Conservation (phyloP, 306 rosid genomes). For the Vigna radiata region DNA sequence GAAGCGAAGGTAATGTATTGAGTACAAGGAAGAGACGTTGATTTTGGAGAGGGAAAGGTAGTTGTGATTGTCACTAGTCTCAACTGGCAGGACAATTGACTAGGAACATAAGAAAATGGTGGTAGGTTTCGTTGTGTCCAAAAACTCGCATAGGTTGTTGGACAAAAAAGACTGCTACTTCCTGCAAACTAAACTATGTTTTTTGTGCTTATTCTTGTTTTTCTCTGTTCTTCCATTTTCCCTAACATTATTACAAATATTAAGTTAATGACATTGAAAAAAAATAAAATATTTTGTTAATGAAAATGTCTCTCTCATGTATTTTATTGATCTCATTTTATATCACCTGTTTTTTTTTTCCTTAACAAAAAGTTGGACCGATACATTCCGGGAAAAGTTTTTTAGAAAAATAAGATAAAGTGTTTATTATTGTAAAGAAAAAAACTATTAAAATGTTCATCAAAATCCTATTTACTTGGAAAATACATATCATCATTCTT, state of each 20-base stretch:
- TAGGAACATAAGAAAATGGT: conserved; percentile 25
- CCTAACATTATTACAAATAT: neutral
- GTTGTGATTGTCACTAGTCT: conserved; percentile 3
- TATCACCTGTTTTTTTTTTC: too few species aligned
- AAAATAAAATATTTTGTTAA: too few species aligned
- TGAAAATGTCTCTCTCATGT: too few species aligned
- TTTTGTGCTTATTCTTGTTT: neutral
- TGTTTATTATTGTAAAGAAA: too few species aligned
- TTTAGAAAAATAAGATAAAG: too few species aligned
- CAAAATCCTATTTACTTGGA: neutral
- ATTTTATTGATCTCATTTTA: too few species aligned
- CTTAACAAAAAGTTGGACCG: too few species aligned
- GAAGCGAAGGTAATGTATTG: neutral
- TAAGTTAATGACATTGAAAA: too few species aligned
- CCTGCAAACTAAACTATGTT: neutral
- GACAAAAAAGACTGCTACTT: neutral
- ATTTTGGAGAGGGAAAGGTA: conserved; percentile 17
- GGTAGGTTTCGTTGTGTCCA: conserved; percentile 20
- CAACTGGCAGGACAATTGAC: neutral
- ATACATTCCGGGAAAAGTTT: too few species aligned
- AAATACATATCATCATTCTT: too few species aligned
- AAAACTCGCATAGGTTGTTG: conserved; percentile 27
- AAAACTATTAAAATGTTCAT: too few species aligned
- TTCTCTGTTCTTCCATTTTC: neutral
- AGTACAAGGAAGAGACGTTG: neutral